Base-by-base conservation (phyloP, 768 basidiomycete genomes). In the Termitomyces titanicus region DNA sequence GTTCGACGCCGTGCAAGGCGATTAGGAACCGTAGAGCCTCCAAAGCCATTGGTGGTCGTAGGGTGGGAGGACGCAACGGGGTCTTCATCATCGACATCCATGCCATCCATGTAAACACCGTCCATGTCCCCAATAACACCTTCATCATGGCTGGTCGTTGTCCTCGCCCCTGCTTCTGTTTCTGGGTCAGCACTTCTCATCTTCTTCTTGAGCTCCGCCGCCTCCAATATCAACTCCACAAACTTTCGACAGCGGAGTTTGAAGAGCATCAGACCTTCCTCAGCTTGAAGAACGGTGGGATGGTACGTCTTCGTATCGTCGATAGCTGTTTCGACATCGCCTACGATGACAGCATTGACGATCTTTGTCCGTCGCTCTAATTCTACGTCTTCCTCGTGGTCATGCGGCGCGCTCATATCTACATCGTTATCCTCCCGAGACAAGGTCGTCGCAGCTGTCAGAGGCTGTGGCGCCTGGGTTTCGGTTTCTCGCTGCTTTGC, bases 191-290 rank as follows among this genome's bases (percentile, higher is more conserved):
- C 37, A 18, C 71, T 29, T 66, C 44, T 77, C 72, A 84, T 79
- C 61, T 72, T 78, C 71, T 87, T 86, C 73, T 84, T 82, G 57
- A 88, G 71, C 57, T 86, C 88, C 5, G 83, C 79, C 10, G 89
- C 84, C 60, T 85, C 82, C 61, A 92, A 64, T 13, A 91, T 80
- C 27, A 92, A 79, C 68, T 94, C 92, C 43, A 94, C 84, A 63
- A 94, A 92, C 69, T 88, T 90, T 62, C 91, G 80, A 70, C 91
- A 92, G 24, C 86, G 81, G 61, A 95, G 70, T 68, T 89, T 90
- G 75, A 94, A 89, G n/a, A 81, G 70, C 71, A 94, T 79, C 15
- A 90, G 72, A 9, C 86, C 85, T 37, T 80, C 78, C 51, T 91
- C 86, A 25, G 80, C 80, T 55, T 79, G 80, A 22, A 94, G 73